phyloP scores from a whole-genome alignment of 345 rosid species.

The Anastatica hierochuntica region DNA sequence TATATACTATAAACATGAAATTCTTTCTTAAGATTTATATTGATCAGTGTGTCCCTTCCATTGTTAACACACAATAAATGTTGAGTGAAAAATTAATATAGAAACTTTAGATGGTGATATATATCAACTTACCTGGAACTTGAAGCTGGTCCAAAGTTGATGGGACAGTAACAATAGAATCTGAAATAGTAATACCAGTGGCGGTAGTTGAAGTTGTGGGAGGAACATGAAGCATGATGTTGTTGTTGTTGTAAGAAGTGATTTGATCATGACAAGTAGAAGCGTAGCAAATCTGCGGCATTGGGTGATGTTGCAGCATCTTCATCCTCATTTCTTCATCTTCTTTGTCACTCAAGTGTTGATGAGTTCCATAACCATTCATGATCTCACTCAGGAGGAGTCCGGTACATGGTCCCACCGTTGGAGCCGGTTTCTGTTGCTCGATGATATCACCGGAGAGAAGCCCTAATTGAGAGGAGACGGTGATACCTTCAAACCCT shows the following conservation, averaged over 20 bases:
- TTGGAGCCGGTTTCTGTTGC: constrained; percentile 16
- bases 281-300: constrained; percentile 18
- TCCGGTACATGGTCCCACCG: constrained; percentile 46
- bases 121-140: constrained; percentile 33
- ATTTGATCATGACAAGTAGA: constrained; percentile 4
- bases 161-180: constrained; percentile 31
- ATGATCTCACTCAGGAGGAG: constrained; percentile 46
- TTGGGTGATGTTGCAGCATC: constrained; percentile 34
- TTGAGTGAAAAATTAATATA: not conserved
- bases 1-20: not conserved
- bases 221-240: constrained; percentile 25
- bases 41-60: constrained; percentile 20
- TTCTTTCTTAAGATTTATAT: not conserved
- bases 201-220: constrained; percentile 17
- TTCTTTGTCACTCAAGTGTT: constrained; percentile 24
- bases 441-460: constrained; percentile 19
- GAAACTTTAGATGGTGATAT: too few relatives aligned
- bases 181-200: constrained; percentile 12
- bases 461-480: constrained; percentile 27
- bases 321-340: constrained; percentile 32
- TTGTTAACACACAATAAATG: constrained; percentile 19
- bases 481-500: constrained; percentile 23
- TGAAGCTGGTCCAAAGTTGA: constrained; percentile 29
- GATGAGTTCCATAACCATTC: constrained; percentile 28
- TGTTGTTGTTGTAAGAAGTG: constrained; percentile 18